Evolutionary conservation across 805 yeast genomes (phyloP), one percentile per base, ranked within the genome.

Genomic region (Yarrowia bubula): DNA sequence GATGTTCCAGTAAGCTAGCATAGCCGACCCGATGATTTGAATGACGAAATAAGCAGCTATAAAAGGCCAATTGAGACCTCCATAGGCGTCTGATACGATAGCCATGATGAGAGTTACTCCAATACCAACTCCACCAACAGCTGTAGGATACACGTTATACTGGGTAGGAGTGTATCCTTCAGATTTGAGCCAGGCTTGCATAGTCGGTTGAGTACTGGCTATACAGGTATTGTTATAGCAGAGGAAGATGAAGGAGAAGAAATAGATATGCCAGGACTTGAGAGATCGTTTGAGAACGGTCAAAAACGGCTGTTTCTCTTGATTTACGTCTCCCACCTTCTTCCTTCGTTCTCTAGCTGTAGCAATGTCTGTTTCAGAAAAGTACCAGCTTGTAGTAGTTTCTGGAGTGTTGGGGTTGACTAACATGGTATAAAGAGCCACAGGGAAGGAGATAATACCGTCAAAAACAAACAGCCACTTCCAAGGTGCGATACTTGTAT

Each of bases 11-110:
- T 51, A 51, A 9, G 58, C 18, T 86, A 17, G 80, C 80, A 0
- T 84, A 78, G 79, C 80, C 81, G 33, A 77, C 68, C 0, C 84
- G 5, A 51, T 14, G 17, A 51, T 51, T 15, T 51, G 58, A 8
- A 51, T 51, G 35, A 5, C 58, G 14, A 51, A 51, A 14, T 51
- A 51, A 4, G 58, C 58, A 3, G 7, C n/a, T 2, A 51, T 43
- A 37, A 51, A 51, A 10, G 58, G 58, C 35, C 33, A 51, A 22
- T 51, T 51, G 33, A 51, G 58, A 9, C 58, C 58, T 3, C 38
- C 22, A 13, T 37, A 38, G 9, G 58, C 58, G 43, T 51, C 58
- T 4, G 58, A 51, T 22, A 51, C n/a, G 6, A 51, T 33, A 9
- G 58, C 43, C n/a, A 51, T 42, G 28, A 51, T 22, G 2, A 51